Conservation (phyloP, 2,329 filamentous ascomycete genomes). For the Trichoderma asperellum region DNA sequence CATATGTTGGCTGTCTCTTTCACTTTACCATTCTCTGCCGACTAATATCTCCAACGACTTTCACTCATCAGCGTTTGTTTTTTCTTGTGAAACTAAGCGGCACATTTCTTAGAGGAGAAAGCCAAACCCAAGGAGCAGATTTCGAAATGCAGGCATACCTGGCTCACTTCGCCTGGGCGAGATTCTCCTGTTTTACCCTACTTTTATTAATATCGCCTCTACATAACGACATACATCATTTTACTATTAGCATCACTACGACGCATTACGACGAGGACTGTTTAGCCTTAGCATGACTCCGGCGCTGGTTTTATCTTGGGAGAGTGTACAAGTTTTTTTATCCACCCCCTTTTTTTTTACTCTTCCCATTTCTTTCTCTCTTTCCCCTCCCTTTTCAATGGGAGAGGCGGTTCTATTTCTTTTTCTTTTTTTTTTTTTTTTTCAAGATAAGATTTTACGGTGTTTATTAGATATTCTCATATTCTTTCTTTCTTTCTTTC, state of each 20-base stretch:
- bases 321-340: neutral
- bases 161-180: conserved; percentile 19
- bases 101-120: neutral
- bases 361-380: neutral
- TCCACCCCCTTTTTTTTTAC: neutral
- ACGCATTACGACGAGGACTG: conserved; percentile 28
- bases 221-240: conserved; percentile 24
- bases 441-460: neutral
- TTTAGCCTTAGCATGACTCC: conserved; percentile 27
- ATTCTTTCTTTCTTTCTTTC: neutral
- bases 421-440: neutral
- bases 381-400: neutral
- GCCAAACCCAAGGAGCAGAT: neutral
- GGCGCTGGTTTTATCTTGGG: conserved; percentile 26
- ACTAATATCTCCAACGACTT: neutral
- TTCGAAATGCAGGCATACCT: conserved; percentile 12
- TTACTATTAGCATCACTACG: conserved; percentile 27
- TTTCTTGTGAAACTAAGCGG: neutral
- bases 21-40: neutral
- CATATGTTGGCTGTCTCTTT: neutral
- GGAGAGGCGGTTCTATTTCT: neutral
- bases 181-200: neutral
- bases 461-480: conserved; percentile 5
- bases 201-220: conserved; percentile 2
- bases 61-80: neutral